A percentile compares a stretch with the other conserved stretches of the same genome.
These are phyloP conservation scores for Moricandia arvensis DNA, from an alignment of 345 rosid genomes.

Conservation along the genomic window DNA sequence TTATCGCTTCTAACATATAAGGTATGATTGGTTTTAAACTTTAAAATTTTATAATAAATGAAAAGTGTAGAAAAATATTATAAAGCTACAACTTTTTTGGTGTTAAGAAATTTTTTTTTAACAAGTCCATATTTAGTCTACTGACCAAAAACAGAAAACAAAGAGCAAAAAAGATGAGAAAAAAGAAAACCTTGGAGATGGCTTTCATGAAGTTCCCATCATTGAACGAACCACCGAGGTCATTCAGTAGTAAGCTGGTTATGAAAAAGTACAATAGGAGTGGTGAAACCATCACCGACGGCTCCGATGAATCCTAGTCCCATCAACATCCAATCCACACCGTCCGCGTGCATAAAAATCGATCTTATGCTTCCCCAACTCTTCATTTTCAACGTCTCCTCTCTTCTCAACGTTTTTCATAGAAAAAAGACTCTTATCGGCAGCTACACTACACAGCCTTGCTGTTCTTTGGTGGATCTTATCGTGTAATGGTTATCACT, in stretches of 20 bases:
- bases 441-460: neutral
- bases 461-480: neutral
- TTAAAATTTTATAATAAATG: no score
- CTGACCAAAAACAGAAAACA: no score
- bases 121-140: no score
- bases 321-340: conserved; percentile 57
- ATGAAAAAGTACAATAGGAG: conserved; percentile 46
- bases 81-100: no score
- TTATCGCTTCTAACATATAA: no score
- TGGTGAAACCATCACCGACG: conserved; percentile 57
- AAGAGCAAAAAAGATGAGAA: neutral
- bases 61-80: no score
- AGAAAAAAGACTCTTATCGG: no score
- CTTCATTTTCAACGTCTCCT: conserved; percentile 18
- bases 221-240: conserved; percentile 42
- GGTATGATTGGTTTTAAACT: no score
- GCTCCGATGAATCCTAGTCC: conserved; percentile 62
- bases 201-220: conserved; percentile 33
- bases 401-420: neutral
- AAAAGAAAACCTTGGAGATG: conserved; percentile 50
- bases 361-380: conserved; percentile 41
- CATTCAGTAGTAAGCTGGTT: conserved; percentile 54
- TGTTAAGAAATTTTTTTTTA: no score
- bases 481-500: no score
- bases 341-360: conserved; percentile 65